Evolutionary conservation across 352 stramenopile genomes (phyloP).

Genomic region (Globisporangium mamillatum): DNA sequence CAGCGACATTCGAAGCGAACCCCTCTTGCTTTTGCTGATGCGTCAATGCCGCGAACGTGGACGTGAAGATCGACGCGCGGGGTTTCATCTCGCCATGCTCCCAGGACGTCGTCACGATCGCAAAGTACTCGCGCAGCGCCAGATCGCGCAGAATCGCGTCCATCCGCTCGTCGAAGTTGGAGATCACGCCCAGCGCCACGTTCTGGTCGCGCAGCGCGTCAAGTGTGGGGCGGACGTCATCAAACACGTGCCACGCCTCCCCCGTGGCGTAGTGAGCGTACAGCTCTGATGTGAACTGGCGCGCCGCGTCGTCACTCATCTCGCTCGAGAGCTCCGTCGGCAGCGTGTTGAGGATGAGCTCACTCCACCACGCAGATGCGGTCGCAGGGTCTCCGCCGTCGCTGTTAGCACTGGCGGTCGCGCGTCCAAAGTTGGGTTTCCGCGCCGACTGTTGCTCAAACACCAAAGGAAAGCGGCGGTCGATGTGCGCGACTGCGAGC

Average conservation of each 20-base stretch:
- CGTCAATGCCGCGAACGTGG: conserved; percentile 34
- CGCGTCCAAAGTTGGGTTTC: conserved; percentile 51
- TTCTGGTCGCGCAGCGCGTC: conserved; percentile 22
- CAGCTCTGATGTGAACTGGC: conserved; percentile 38
- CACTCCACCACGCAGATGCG: conserved; percentile 54
- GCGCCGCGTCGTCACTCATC: conserved; percentile 16
- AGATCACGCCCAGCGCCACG: conserved; percentile 60
- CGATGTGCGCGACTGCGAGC: conserved; percentile 23
- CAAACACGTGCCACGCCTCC: conserved; percentile 61
- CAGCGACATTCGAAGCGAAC: neutral
- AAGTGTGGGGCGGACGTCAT: conserved; percentile 43
- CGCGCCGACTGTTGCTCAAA: conserved; percentile 30
- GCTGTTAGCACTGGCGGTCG: too few species aligned
- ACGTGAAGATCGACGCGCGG: conserved; percentile 48
- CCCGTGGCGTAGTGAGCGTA: conserved; percentile 52
- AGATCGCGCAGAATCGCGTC: conserved; percentile 39
- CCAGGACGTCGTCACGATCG: conserved; percentile 65
- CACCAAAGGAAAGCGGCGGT: conserved; percentile 32
- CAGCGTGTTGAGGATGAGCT: conserved; percentile 49
- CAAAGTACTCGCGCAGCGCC: conserved; percentile 42
- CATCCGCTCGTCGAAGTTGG: conserved; percentile 79
- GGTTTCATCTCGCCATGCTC: conserved; percentile 47
- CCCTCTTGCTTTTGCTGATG: neutral
- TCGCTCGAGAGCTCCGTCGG: conserved; percentile 21
- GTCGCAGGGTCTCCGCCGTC: conserved; percentile 12